Conservation (phyloP, 306 rosid species). For the Quercus dentata region DNA sequence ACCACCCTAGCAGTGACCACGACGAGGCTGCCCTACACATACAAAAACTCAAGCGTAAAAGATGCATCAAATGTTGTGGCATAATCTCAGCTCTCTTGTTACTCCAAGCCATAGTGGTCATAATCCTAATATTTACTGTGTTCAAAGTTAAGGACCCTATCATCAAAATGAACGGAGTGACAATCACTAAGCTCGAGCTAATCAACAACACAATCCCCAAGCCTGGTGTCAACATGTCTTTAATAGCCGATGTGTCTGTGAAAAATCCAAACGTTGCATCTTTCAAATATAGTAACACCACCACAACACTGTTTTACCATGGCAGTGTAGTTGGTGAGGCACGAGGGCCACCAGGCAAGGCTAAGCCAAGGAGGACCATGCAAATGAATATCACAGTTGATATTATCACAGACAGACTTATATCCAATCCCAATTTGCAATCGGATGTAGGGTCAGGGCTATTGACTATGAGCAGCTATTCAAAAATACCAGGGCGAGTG, state of each 20-base stretch:
- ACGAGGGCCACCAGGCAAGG: constrained; percentile 43
- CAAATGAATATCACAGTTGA: constrained; percentile 53
- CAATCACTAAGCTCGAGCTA: constrained; percentile 31
- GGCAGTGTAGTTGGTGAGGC: constrained; percentile 53
- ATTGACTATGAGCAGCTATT: constrained; percentile 44
- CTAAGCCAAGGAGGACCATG: constrained; percentile 42
- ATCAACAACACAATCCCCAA: constrained; percentile 28
- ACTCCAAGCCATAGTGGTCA: constrained; percentile 17
- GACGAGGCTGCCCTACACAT: neutral
- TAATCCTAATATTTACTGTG: constrained; percentile 42
- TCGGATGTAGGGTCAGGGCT: constrained; percentile 34
- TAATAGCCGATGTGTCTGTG: constrained; percentile 48
- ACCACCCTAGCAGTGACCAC: constrained; percentile 17
- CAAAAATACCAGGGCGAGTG: constrained; percentile 60
- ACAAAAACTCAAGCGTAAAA: constrained; percentile 4
- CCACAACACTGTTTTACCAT: constrained; percentile 42
- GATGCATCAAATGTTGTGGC: constrained; percentile 39
- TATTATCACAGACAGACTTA: constrained; percentile 27
- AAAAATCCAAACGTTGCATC: constrained; percentile 59
- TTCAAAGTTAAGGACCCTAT: constrained; percentile 51
- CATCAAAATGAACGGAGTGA: constrained; percentile 43
- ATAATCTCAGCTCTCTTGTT: constrained; percentile 15
- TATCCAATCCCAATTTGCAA: constrained; percentile 22
- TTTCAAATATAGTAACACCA: constrained; percentile 55
- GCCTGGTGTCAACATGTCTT: constrained; percentile 45